Conservation (phyloP, 2,329 filamentous ascomycete genomes). For the Fusarium sp. region DNA sequence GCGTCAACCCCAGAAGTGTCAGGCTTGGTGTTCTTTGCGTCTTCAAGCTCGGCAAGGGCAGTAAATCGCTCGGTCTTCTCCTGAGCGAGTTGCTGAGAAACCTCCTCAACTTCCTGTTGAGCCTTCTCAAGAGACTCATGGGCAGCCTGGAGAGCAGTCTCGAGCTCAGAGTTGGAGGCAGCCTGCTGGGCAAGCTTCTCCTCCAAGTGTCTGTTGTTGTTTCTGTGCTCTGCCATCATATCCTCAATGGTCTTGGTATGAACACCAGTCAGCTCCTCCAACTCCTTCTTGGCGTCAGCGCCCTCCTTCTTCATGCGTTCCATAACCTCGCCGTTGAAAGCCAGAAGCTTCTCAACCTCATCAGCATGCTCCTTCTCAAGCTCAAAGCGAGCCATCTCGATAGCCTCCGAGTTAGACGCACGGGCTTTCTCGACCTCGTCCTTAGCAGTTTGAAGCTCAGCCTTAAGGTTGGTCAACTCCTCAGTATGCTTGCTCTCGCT, state of each 20-base stretch:
- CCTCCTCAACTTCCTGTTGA: conserved; percentile 61
- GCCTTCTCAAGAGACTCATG: conserved; percentile 60
- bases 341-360: conserved; percentile 62
- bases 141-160: conserved; percentile 54
- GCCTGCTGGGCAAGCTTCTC: conserved; percentile 54
- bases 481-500: conserved; percentile 51
- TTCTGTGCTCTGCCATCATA: conserved; percentile 56
- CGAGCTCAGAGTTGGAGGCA: conserved; percentile 53
- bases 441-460: conserved; percentile 41
- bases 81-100: conserved; percentile 67
- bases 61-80: conserved; percentile 72
- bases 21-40: conserved; percentile 66
- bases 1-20: conserved; percentile 68
- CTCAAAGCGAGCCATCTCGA: conserved; percentile 60
- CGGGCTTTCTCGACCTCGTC: conserved; percentile 62
- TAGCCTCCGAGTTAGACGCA: conserved; percentile 57
- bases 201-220: conserved; percentile 51
- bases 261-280: conserved; percentile 57
- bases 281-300: conserved; percentile 55
- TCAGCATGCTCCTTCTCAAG: conserved; percentile 60
- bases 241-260: conserved; percentile 57
- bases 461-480: conserved; percentile 53
- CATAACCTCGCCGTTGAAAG: conserved; percentile 58
- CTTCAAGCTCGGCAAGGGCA: conserved; percentile 71
- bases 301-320: conserved; percentile 57